A percentile compares a stretch with the other conserved stretches of the same genome.
These are phyloP conservation scores for Scleroderma bovista DNA, from an alignment of 768 basidiomycete genomes.

Conservation along the genomic window DNA sequence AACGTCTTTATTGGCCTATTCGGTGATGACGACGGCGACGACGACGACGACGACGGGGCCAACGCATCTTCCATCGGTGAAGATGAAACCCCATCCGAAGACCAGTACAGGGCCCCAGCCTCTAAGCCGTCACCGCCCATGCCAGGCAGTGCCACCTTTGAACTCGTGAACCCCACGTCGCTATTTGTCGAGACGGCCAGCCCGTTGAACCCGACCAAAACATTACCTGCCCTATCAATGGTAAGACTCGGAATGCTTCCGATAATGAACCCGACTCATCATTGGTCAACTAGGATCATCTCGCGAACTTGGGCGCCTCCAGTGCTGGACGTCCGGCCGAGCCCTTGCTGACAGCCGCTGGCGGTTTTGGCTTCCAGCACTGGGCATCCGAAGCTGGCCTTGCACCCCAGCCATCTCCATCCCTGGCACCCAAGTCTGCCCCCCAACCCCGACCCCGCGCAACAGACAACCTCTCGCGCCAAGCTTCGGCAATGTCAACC, in stretches of 20 bases:
- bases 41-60: not conserved
- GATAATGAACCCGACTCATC: constrained; percentile 1
- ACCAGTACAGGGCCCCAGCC: constrained; percentile 6
- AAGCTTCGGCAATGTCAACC: constrained; percentile 20
- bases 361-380: constrained; percentile 21
- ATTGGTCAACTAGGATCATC: constrained; percentile 18
- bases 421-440: constrained; percentile 3
- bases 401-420: constrained; percentile 13
- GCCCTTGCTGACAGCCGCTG: constrained; percentile 3
- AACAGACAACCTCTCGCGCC: constrained; percentile 25
- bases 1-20: constrained; percentile 27
- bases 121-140: constrained; percentile 2
- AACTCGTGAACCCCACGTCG: constrained; percentile 23
- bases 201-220: constrained; percentile 19
- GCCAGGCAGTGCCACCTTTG: constrained; percentile 3
- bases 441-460: constrained; percentile 20
- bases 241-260: constrained; percentile 8
- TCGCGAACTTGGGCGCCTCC: constrained; percentile 24
- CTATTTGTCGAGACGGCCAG: constrained; percentile 18
- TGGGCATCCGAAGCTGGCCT: constrained; percentile 30
- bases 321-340: constrained; percentile 17
- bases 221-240: constrained; percentile 27
- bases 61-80: constrained; percentile 14
- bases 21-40: constrained; percentile 15
- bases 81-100: constrained; percentile 14